Evolutionary conservation across 495 filamentous ascomycete species (phyloP).

Genomic region (Parathielavia appendiculata): DNA sequence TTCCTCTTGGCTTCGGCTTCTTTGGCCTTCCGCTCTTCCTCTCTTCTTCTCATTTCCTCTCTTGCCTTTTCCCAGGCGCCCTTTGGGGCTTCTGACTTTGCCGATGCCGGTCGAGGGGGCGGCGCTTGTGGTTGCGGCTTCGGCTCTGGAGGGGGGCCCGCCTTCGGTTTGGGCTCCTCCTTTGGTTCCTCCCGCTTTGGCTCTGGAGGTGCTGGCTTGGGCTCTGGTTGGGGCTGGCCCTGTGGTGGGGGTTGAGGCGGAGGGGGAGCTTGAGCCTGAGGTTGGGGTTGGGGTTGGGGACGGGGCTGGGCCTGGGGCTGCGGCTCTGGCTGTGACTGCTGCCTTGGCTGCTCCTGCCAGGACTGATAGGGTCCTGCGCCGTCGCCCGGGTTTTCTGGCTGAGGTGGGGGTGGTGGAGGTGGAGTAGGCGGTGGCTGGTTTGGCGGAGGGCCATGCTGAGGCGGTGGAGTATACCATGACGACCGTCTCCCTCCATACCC

Average conservation of each 20-base stretch:
- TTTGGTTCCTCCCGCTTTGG: constrained; percentile 17
- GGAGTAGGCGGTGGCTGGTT: constrained; percentile 38
- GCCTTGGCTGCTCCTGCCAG: constrained; percentile 38
- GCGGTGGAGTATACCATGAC: constrained; percentile 28
- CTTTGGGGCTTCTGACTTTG: constrained; percentile 33
- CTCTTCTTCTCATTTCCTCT: constrained; percentile 60
- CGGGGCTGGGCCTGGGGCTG: constrained; percentile 15
- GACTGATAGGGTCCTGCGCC: constrained; percentile 35
- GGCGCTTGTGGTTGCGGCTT: constrained; percentile 26
- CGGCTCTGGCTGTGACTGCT: constrained; percentile 26
- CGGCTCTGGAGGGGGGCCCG: constrained; percentile 27
- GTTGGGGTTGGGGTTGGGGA: constrained; percentile 6
- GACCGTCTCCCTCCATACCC: constrained; percentile 21
- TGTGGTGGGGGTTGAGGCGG: constrained; percentile 22
- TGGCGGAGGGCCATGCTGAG: constrained; percentile 37
- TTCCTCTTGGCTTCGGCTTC: constrained; percentile 46
- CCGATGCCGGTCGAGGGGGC: constrained; percentile 25
- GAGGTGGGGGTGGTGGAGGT: constrained; percentile 34
- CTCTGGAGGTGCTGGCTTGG: constrained; percentile 1
- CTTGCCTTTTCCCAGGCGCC: constrained; percentile 64
- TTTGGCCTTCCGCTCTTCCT: constrained; percentile 55
- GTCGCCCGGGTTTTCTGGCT: constrained; percentile 26
- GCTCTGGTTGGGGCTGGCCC: constrained; percentile 7
- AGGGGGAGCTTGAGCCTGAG: neutral
- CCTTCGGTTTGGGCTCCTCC: constrained; percentile 20